phyloP scores from a whole-genome alignment of 2,329 filamentous ascomycete genomes.

The Trichoderma atrobrunneum region DNA sequence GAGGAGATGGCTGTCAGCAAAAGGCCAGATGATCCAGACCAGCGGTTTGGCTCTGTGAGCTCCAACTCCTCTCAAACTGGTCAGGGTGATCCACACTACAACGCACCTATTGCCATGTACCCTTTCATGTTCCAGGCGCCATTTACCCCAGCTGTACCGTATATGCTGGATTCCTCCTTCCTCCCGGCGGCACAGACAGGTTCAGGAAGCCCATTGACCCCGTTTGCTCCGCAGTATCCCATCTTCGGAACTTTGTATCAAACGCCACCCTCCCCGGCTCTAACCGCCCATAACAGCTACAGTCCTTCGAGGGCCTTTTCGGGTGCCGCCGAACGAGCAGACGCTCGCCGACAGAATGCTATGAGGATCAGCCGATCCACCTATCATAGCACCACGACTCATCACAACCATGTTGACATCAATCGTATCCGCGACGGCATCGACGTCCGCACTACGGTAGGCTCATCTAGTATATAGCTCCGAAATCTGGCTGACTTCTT shows the following conservation, averaged over 20 bases:
- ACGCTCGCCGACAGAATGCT: constrained; percentile 49
- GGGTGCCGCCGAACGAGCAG: constrained; percentile 34
- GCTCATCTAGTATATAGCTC: constrained; percentile 26
- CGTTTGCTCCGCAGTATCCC: constrained; percentile 33
- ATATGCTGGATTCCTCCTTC: constrained; percentile 30
- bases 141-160: constrained; percentile 29
- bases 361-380: constrained; percentile 45
- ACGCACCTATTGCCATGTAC: constrained; percentile 31
- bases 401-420: constrained; percentile 63
- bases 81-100: constrained; percentile 23
- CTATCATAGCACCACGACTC: constrained; percentile 47
- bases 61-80: constrained; percentile 13
- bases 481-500: constrained; percentile 17
- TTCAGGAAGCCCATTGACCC: constrained; percentile 27
- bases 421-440: constrained; percentile 60
- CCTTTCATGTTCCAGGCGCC: constrained; percentile 35
- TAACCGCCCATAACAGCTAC: constrained; percentile 38
- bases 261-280: constrained; percentile 34
- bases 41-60: constrained; percentile 13
- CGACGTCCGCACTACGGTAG: constrained; percentile 73
- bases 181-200: constrained; percentile 19
- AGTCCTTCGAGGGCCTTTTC: constrained; percentile 40
- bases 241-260: constrained; percentile 32
- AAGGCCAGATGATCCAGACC: constrained; percentile 10
- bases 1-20: constrained; percentile 25